phyloP scores from a whole-genome alignment of 2,329 filamentous ascomycete genomes.

The Pseudocercospora musae region DNA sequence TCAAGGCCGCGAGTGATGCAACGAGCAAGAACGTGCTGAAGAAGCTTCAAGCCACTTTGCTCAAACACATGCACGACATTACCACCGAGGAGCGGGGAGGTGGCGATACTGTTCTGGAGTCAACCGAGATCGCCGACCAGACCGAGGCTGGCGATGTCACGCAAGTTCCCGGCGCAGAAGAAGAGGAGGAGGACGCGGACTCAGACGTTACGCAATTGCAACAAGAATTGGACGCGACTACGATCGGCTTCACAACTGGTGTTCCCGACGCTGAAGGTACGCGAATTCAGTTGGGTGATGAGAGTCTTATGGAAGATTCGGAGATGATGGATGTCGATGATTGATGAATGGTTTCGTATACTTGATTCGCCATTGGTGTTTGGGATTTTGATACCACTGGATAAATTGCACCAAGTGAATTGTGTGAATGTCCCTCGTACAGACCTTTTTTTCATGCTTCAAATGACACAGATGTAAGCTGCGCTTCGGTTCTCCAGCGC shows the following conservation, averaged over 20 bases:
- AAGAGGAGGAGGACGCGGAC: conserved; percentile 24
- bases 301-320: conserved; percentile 20
- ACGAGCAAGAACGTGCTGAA: conserved; percentile 53
- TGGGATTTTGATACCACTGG: background rate
- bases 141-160: conserved; percentile 18
- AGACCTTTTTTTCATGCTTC: too few relatives aligned
- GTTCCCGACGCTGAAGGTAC: conserved; percentile 38
- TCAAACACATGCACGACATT: conserved; percentile 52
- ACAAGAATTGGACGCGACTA: conserved; percentile 28
- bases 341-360: background rate
- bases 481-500: too few relatives aligned
- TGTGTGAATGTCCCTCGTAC: background rate
- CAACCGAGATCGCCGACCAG: conserved; percentile 22
- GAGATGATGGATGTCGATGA: conserved; percentile 28
- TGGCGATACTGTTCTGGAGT: conserved; percentile 31
- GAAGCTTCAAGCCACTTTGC: conserved; percentile 50
- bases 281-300: conserved; percentile 28
- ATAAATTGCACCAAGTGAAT: background rate
- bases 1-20: conserved; percentile 50
- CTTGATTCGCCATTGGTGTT: background rate
- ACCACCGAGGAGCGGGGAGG: conserved; percentile 34
- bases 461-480: too few relatives aligned
- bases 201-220: conserved; percentile 27
- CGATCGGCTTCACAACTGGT: conserved; percentile 29
- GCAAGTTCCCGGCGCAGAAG: conserved; percentile 6